Base-by-base conservation (phyloP, 2,329 filamentous ascomycete genomes). In the Beauveria brongniartii region DNA sequence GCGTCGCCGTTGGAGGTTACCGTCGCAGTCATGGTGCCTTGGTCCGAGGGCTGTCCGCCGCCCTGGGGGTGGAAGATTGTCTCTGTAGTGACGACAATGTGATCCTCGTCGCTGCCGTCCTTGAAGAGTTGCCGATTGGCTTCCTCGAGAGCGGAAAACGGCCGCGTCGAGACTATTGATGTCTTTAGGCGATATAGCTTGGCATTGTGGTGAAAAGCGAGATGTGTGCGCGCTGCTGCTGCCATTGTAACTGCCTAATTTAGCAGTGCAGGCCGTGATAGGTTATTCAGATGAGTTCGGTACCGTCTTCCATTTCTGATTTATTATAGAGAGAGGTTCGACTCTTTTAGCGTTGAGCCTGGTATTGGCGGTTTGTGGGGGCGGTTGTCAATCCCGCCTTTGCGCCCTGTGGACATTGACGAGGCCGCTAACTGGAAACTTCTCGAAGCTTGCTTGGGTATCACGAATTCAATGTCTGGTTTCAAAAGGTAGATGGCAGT, bases 31-130 rank as follows among this genome's bases (percentile, higher is more conserved):
- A 91, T 87, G 46, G 69, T 73, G 22, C 88, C 88, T 12, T 79
- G 77, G 64, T 91, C 88, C 0, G 82, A 86, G 0, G 88, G 88
- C 67, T 91, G 88, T 8, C 88, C 88, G 63, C 88, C 88, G 22
- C 88, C 88, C 71, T 91, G 88, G 0, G 86, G 84, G 64, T 91
- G 86, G 72, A 91, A 91, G 63, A 91, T 86, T n/a, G 88, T 91
- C 52, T 81, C 73, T 2, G 82, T 75, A 0, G 85, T 88, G 6
- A 84, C 77, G 22, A 90, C 71, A n/a, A 85, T 80, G 67, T 80
- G 78, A 65, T 83, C 78, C 1, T 78, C 70, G 5, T 80, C 76
- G 9, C 69, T 69, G 5, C 74, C 78, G 14, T 80, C 73, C 68
- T 88, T 89, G 75, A 86, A 86, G 10, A 89, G 79, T 7, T 73